Evolutionary conservation across 306 rosid genomes (phyloP).

Genomic region (Pterocarpus santalinus): DNA sequence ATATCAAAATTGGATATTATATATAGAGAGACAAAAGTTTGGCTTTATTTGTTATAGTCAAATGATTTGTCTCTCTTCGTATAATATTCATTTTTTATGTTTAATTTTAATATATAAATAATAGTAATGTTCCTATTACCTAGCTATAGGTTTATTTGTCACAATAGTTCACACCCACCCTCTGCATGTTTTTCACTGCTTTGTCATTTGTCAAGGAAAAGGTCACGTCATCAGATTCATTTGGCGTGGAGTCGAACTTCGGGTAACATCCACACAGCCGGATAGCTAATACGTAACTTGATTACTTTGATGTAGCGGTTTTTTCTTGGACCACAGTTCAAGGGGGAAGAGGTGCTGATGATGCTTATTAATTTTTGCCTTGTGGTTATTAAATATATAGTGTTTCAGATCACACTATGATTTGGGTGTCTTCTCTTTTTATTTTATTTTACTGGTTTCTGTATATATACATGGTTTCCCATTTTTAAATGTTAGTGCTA

Average conservation of each 20-base stretch:
- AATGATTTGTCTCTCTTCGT: too few relatives aligned
- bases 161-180: background rate
- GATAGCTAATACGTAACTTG: background rate
- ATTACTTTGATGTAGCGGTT: background rate
- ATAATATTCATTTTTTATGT: too few relatives aligned
- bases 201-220: background rate
- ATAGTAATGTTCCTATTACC: too few relatives aligned
- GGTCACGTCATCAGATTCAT: background rate
- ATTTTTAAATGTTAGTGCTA: background rate
- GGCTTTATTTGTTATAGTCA: too few relatives aligned
- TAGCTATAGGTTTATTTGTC: too few relatives aligned
- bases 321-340: background rate
- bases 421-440: background rate
- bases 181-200: slow-evolving; percentile 25
- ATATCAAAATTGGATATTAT: too few relatives aligned
- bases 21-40: too few relatives aligned
- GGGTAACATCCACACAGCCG: too few relatives aligned
- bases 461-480: background rate
- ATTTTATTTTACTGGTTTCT: background rate
- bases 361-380: background rate
- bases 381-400: background rate
- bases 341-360: slow-evolving; percentile 28
- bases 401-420: background rate
- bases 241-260: too few relatives aligned
- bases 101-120: too few relatives aligned